phyloP scores from a whole-genome alignment of 805 yeast genomes.

The Candida tibetensis region DNA sequence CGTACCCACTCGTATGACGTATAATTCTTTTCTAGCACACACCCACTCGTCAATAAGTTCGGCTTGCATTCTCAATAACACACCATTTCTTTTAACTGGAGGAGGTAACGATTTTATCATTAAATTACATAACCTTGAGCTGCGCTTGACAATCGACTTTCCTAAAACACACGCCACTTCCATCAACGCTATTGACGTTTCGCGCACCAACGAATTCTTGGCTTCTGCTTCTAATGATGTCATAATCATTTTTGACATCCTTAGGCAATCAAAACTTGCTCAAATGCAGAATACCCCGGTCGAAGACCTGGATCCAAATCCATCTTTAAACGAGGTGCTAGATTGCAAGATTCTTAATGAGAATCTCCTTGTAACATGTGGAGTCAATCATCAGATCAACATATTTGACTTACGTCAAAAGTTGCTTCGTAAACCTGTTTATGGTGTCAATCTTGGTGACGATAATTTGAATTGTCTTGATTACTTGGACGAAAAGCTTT shows the following conservation, averaged over 20 bases:
- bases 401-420: slow-evolving; percentile 23
- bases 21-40: slow-evolving; percentile 10
- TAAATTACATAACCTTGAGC: slow-evolving; percentile 12
- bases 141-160: slow-evolving; percentile 8
- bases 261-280: slow-evolving; percentile 7
- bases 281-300: background rate
- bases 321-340: slow-evolving; percentile 11
- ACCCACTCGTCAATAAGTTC: slow-evolving; percentile 18
- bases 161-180: slow-evolving; percentile 18
- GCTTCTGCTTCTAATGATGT: slow-evolving; percentile 17
- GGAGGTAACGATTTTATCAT: slow-evolving; percentile 21
- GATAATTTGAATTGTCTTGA: slow-evolving; percentile 24
- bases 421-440: slow-evolving; percentile 11
- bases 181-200: slow-evolving; percentile 16
- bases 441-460: slow-evolving; percentile 16
- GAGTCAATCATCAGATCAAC: slow-evolving; percentile 20
- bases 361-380: slow-evolving; percentile 23
- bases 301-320: slow-evolving; percentile 7
- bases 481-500: slow-evolving; percentile 8
- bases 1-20: too few relatives aligned
- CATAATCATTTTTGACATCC: slow-evolving; percentile 21
- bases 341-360: slow-evolving; percentile 19
- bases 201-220: slow-evolving; percentile 11
- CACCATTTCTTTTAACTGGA: slow-evolving; percentile 18
- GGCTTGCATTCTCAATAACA: slow-evolving; percentile 11